phyloP scores from a whole-genome alignment of 305 asterid species.

The Fraxinus nigra region DNA sequence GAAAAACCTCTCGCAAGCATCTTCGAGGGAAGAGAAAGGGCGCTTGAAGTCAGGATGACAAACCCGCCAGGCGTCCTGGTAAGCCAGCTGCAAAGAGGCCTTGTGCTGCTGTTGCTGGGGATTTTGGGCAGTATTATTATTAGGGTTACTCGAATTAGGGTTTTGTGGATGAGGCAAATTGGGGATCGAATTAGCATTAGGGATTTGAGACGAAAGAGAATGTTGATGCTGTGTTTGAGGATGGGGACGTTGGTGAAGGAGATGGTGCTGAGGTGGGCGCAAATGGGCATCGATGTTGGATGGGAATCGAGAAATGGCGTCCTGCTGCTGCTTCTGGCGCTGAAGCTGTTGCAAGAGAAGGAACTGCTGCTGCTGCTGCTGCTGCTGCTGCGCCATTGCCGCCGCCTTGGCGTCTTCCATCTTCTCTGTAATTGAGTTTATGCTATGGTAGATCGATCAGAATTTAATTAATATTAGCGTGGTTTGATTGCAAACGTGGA shows the following conservation, averaged over 20 bases:
- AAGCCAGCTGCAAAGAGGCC: conserved; percentile 36
- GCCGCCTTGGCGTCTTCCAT: conserved; percentile 46
- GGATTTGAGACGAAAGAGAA: background rate
- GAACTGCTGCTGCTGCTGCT: conserved; percentile 48
- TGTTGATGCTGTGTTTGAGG: conserved; percentile 20
- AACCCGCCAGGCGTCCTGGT: conserved; percentile 63
- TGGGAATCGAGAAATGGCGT: conserved; percentile 53
- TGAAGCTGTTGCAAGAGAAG: conserved; percentile 46
- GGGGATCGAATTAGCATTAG: conserved; percentile 14
- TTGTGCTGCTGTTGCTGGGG: conserved; percentile 43
- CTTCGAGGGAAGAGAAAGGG: conserved; percentile 80
- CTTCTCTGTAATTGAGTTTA: background rate
- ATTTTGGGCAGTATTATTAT: background rate
- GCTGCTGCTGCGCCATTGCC: conserved; percentile 37
- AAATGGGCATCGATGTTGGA: conserved; percentile 54
- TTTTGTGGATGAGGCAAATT: conserved; percentile 9
- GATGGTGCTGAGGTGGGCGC: conserved; percentile 51
- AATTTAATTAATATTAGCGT: background rate
- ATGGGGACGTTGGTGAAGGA: conserved; percentile 48
- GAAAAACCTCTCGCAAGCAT: conserved; percentile 64
- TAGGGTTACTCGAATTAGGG: conserved; percentile 17
- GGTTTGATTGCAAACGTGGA: no score
- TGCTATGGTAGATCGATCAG: background rate
- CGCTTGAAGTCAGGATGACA: conserved; percentile 94
- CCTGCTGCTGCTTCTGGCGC: conserved; percentile 48